phyloP scores from a whole-genome alignment of 2,329 filamentous ascomycete genomes.

The Botrytis hyacinthi region DNA sequence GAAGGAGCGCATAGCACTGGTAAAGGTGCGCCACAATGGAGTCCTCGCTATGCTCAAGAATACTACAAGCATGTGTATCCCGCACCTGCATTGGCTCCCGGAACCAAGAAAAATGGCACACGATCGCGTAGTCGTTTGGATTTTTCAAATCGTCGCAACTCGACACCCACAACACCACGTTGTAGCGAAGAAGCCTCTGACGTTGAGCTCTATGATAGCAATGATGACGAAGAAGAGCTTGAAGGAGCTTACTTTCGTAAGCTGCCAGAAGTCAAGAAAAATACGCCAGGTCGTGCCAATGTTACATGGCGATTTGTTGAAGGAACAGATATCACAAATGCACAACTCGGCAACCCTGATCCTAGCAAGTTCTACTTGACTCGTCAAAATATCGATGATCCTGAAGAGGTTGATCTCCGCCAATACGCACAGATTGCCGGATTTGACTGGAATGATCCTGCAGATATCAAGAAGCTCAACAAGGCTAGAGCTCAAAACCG shows the following conservation, averaged over 20 bases:
- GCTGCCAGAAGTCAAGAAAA: slow-evolving; percentile 7
- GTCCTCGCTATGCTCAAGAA: neutral
- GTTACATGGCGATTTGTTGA: slow-evolving; percentile 2
- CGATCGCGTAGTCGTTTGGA: neutral
- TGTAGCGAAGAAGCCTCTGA: neutral
- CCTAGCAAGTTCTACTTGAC: slow-evolving; percentile 17
- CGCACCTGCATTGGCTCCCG: neutral
- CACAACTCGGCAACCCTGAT: neutral
- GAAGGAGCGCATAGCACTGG: neutral
- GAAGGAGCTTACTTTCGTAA: neutral
- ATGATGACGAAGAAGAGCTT: neutral
- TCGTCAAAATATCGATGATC: neutral
- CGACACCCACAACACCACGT: neutral
- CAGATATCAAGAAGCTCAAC: neutral
- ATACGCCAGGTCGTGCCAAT: slow-evolving; percentile 9
- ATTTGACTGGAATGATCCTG: slow-evolving; percentile 13
- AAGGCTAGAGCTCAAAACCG: slow-evolving; percentile 3
- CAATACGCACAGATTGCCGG: neutral
- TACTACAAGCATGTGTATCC: neutral
- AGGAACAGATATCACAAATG: slow-evolving; percentile 2
- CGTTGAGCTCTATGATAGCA: neutral
- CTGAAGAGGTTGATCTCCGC: neutral
- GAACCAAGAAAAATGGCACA: neutral
- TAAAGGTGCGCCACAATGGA: neutral
- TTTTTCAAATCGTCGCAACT: neutral